Evolutionary conservation across 116 monocot genomes (phyloP), one percentile per base, ranked within the genome.

Genomic region (Papilionanthe hybrid): DNA sequence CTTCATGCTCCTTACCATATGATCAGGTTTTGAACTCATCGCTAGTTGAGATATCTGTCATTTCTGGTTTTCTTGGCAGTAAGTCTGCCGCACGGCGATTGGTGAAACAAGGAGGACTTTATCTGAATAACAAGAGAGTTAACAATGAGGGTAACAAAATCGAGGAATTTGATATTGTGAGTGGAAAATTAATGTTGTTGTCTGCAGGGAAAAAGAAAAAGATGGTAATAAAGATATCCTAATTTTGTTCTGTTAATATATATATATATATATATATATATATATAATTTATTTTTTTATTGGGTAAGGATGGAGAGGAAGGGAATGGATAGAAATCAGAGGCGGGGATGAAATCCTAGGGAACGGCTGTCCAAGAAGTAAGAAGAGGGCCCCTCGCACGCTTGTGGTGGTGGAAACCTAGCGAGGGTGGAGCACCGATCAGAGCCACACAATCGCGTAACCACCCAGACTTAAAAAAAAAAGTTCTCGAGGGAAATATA

Each of bases 141-240:
- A 92, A 97, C 72, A 84, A 37, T 53, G 96, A 96, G 80, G 94
- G 92, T 25, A 94, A 86, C 87, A 27, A 58, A 30, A 84, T 97
- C 32, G 89, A 90, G 55, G 79, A 69, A 44, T 60, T 41, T 76
- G 96, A 97, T 65, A 88, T 97, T 55, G 77, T 97, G 75, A 92
- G 89, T 85, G 92, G 89, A 42, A 97, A 94, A 65, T 78, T 97
- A 8, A 81, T 97, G 43, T 75, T 97, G 72, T 82, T 94, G 79
- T 97, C 96, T 68, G 96, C 96, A 9, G 96, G 96, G 53, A 97
- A 92, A 43, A 97, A 97, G 80, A 97, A 97, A 72, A 97, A 94
- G 85, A 89, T 97, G 91, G 92, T 97, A 50, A 72, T 97, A 75
- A 90, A 91, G 83, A 85, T 97, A 81, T 86, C 84, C 42, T 91